A percentile compares a stretch with the other conserved stretches of the same genome.
Evolutionary conservation across 192 early-diverging fungal species (phyloP).

Genomic region (Allomyces arbusculus): DNA sequence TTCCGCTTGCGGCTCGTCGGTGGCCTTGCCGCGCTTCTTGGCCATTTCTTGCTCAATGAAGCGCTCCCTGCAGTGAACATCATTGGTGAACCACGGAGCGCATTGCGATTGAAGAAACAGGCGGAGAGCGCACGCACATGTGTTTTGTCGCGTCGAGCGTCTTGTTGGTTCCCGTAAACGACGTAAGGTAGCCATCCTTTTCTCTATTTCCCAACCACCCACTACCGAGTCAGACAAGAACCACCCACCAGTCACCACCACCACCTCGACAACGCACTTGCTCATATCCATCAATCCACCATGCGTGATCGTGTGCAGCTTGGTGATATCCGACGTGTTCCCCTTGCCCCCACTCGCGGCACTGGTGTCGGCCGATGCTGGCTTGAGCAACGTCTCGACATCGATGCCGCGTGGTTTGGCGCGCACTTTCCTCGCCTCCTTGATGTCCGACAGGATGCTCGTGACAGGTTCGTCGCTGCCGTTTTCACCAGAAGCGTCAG

Average conservation of each 20-base stretch:
- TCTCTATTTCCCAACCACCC: not conserved
- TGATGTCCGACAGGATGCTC: not conserved
- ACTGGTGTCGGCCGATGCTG: not conserved
- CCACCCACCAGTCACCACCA: not conserved
- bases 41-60: not conserved
- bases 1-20: too few species aligned
- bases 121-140: not conserved
- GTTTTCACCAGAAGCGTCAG: not conserved
- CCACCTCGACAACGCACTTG: not conserved
- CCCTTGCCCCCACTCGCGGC: not conserved
- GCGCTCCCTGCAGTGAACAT: not conserved
- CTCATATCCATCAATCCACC: not conserved
- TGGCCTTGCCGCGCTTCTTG: not conserved
- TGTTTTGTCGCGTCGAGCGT: not conserved
- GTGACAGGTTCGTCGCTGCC: not conserved
- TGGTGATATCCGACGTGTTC: not conserved
- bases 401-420: conserved; percentile 6
- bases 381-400: conserved; percentile 2
- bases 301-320: not conserved
- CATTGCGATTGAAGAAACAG: not conserved
- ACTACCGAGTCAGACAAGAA: not conserved
- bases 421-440: conserved; percentile 3
- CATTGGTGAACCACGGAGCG: not conserved
- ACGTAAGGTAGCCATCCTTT: not conserved
- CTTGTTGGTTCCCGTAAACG: not conserved